These are phyloP conservation scores for Panaeolus cyanescens DNA, from an alignment of 768 basidiomycete genomes.

Conservation along the genomic window DNA sequence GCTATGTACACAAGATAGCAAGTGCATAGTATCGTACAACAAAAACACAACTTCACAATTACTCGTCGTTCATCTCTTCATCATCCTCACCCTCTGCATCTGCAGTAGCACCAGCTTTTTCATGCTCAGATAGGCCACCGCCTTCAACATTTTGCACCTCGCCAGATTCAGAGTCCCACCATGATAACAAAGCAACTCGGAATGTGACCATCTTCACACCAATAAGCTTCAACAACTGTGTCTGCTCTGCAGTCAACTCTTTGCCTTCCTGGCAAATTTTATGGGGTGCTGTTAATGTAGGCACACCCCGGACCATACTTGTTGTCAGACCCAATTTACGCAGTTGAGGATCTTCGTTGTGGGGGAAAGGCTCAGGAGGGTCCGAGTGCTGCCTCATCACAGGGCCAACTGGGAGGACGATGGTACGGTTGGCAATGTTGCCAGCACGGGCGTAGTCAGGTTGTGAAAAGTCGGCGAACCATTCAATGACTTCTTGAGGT, in stretches of 20 bases:
- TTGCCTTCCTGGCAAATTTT: conserved; percentile 84
- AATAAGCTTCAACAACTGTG: conserved; percentile 89
- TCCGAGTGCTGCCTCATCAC: conserved; percentile 80
- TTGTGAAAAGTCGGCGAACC: conserved; percentile 91
- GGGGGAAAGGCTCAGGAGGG: conserved; percentile 88
- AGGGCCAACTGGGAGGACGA: conserved; percentile 81
- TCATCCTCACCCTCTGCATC: conserved; percentile 41
- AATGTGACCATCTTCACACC: conserved; percentile 90
- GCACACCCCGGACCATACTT: conserved; percentile 83
- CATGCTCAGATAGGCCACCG: conserved; percentile 38
- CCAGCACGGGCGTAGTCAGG: conserved; percentile 92
- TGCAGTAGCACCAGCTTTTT: conserved; percentile 30
- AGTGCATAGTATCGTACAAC: background rate
- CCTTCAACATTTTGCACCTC: conserved; percentile 63
- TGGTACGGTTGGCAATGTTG: conserved; percentile 72
- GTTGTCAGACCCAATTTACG: conserved; percentile 90
- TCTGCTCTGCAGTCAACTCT: conserved; percentile 79
- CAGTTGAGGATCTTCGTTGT: conserved; percentile 96
- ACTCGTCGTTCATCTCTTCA: conserved; percentile 11
- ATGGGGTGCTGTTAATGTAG: conserved; percentile 79
- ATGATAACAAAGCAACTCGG: conserved; percentile 65
- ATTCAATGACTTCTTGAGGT: conserved; percentile 89
- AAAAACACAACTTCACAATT: background rate
- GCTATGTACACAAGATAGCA: background rate
- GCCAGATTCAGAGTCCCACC: conserved; percentile 73